Conservation (phyloP, 1,284 basidiomycete species). For the Trichosporon sp. region DNA sequence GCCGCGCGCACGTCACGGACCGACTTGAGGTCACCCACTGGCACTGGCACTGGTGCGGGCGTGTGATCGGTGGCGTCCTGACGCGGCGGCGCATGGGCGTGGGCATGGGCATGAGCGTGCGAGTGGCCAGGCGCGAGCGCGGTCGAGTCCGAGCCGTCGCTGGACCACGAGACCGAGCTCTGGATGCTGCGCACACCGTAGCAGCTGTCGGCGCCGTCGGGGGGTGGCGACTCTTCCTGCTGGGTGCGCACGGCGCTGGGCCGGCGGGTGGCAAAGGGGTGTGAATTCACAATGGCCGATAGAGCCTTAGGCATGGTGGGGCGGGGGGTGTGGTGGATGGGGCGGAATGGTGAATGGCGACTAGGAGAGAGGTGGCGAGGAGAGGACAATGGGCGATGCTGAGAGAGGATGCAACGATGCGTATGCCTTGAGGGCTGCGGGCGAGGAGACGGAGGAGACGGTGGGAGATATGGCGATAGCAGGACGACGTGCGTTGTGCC, state of each 20-base stretch:
- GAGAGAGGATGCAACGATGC: background rate
- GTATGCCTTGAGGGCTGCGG: background rate
- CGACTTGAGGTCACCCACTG: background rate
- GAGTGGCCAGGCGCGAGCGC: background rate
- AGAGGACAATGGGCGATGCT: background rate
- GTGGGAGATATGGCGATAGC: background rate
- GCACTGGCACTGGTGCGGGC: background rate
- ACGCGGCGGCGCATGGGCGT: background rate
- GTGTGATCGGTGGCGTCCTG: background rate
- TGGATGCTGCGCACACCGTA: slow-evolving; percentile 33
- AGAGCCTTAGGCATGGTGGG: slow-evolving; percentile 2
- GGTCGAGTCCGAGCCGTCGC: slow-evolving; percentile 1
- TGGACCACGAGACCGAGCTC: slow-evolving; percentile 14
- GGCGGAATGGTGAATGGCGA: background rate
- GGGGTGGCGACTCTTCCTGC: slow-evolving; percentile 10
- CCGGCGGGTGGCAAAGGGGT: slow-evolving; percentile 20
- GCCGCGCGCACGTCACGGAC: background rate
- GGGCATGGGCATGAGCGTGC: background rate
- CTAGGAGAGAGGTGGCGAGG: background rate
- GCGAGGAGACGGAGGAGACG: background rate
- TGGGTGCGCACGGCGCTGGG: background rate
- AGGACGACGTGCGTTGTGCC: background rate
- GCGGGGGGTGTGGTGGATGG: background rate
- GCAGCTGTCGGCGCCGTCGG: slow-evolving; percentile 24
- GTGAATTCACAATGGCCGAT: slow-evolving; percentile 4